Base-by-base conservation (phyloP, 495 filamentous ascomycete species). In the Hyaloscypha finlandica region DNA sequence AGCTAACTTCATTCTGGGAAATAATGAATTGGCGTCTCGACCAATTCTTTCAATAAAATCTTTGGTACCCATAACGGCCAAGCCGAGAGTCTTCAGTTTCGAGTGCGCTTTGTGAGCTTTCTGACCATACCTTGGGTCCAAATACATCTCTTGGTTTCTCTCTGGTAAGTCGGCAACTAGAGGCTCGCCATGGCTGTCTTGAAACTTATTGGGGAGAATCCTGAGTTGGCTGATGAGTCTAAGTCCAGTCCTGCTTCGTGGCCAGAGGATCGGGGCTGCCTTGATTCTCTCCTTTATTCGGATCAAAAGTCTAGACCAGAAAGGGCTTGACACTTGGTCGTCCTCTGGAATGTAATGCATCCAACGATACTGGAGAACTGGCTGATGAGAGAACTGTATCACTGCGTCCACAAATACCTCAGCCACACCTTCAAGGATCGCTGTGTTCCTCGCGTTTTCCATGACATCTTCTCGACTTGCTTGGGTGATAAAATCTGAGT, bases 291-390 rank as follows among this genome's bases (percentile, higher is more conserved):
- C 53, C 56, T 65, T 59, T 14, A 65, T 57, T 33, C 30, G n/a
- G 3, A 20, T 32, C 42, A 35, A 37, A 20, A 63, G 14, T 53
- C 54, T 2, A 32, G 25, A 35, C 59, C 59, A 62, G 35, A 65
- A 59, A 16, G n/a, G 30, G 20, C 53, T 51, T 30, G 39, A 62
- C 4, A 62, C 19, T 12, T 42, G 35, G 30, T 3, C 19, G 1
- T 53, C 61, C 12, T 63, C 48, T n/a, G 64, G 55, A 52, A 66
- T 0, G 22, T 59, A 66, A 0, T 16, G 19, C 55, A 53, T 66
- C 64, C 64, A 66, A 32, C 56, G 64, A 53, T 66, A 66, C 29
- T 59, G 64, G 30, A 66, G 64, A 25, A 29, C n/a, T 19, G 2
- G 39, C 22, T 52, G 58, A 37, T 67, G 37, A 32, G 35, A 67